These are phyloP conservation scores for Microdochium bolleyi DNA, from an alignment of 2,329 filamentous ascomycete genomes.

Conservation along the genomic window DNA sequence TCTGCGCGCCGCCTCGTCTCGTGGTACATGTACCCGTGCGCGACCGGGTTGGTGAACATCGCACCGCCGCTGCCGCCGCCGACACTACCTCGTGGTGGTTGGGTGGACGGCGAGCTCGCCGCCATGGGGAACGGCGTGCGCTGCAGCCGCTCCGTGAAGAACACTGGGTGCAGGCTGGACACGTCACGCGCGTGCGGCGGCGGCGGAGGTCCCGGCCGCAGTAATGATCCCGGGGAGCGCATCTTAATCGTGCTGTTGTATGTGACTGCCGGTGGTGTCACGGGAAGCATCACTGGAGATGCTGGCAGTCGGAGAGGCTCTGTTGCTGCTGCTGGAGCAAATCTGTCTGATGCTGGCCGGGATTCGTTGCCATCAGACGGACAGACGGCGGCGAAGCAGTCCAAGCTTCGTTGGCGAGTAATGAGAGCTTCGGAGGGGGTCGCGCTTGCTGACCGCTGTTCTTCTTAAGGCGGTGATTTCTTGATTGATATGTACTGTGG, in stretches of 20 bases:
- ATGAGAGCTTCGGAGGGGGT: too few relatives aligned
- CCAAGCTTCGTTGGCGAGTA: too few relatives aligned
- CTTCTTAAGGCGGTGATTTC: too few relatives aligned
- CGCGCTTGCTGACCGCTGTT: too few relatives aligned
- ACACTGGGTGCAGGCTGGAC: slow-evolving; percentile 63
- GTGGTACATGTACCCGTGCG: slow-evolving; percentile 53
- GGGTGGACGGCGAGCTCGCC: neutral
- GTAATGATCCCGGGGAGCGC: neutral
- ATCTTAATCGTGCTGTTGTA: neutral
- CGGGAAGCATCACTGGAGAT: neutral
- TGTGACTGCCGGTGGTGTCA: neutral
- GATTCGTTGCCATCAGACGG: too few relatives aligned
- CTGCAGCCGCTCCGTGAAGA: slow-evolving; percentile 60
- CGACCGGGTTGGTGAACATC: slow-evolving; percentile 37
- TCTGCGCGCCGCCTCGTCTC: slow-evolving; percentile 25
- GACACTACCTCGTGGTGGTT: too few relatives aligned
- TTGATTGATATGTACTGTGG: too few relatives aligned
- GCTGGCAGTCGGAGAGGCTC: neutral
- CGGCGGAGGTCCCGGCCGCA: neutral
- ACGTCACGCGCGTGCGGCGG: slow-evolving; percentile 25
- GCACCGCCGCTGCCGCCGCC: neutral
- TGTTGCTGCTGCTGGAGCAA: neutral
- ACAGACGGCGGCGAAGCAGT: too few relatives aligned
- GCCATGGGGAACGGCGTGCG: slow-evolving; percentile 16
- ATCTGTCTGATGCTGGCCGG: too few relatives aligned